Base-by-base conservation (phyloP, 768 basidiomycete species). In the Thelephora ganbajun region DNA sequence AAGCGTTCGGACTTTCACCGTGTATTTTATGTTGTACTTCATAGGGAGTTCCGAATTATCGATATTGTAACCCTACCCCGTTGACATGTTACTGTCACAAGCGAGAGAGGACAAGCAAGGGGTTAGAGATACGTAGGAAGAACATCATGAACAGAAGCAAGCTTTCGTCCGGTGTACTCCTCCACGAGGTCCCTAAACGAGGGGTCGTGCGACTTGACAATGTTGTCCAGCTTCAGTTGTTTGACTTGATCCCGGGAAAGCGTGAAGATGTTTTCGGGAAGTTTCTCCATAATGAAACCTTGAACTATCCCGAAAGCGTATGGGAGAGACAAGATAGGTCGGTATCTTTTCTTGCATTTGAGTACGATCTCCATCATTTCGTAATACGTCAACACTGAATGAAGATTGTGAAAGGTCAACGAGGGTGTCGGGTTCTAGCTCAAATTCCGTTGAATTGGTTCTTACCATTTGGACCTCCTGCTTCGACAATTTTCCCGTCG, bases 201-300 rank as follows among this genome's bases (percentile, higher is more conserved):
- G n/a, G 63, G 30, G n/a, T 53, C 34, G 22, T 46, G 56, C 7
- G 62, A 54, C 22, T 64, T 66, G 22, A 74, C 69, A 37, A 78
- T 53, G 48, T 83, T 84, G 56, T 85, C 79, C 13, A 56, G 58
- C 49, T 72, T 71, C 19, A 85, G 64, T 58, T 83, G 83, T 49
- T 73, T 67, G 35, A 83, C 66, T 81, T 83, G 83, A 51, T 74
- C 73, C 33, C 74, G 69, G 12, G 85, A 84, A 14, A 87, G 54
- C 0, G 84, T 85, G 51, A 86, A 79, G 16, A 83, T 53, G 49
- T 74, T 81, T 14, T 64, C 58, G 0, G 83, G 85, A 11, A 86
- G 63, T 48, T 62, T 67, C 62, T 86, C 82, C 45, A 84, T 57
- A 34, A 87, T 56, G 19, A 67, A 66, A 3, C 74, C 84, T 63